Conservation (phyloP, 371 early-diverging fungal genomes). For the Syncephalastrum racemosum region DNA sequence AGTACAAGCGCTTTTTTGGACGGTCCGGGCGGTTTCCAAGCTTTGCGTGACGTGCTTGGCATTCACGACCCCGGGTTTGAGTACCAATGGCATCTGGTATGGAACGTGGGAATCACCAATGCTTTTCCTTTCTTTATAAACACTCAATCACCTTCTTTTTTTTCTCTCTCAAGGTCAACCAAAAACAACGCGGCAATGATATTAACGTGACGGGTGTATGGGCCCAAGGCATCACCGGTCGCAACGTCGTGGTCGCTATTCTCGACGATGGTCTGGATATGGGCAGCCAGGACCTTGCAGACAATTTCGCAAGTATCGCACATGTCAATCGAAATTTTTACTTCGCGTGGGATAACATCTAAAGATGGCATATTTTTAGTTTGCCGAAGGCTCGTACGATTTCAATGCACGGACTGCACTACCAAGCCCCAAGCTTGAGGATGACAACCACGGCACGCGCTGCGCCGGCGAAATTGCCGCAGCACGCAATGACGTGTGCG, state of each 20-base stretch:
- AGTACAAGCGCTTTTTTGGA: conserved; percentile 10
- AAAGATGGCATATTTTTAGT: conserved; percentile 41
- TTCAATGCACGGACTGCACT: conserved; percentile 78
- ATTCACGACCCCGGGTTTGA: conserved; percentile 80
- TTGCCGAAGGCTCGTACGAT: conserved; percentile 87
- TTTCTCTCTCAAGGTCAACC: conserved; percentile 61
- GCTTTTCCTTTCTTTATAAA: background rate
- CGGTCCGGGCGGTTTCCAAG: conserved; percentile 17
- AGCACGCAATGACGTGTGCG: conserved; percentile 84
- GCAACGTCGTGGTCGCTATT: conserved; percentile 83
- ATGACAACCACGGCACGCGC: conserved; percentile 95
- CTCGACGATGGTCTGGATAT: conserved; percentile 96
- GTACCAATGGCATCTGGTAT: conserved; percentile 46
- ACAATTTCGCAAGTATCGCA: conserved; percentile 75
- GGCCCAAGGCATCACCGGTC: conserved; percentile 90
- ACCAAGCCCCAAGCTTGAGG: conserved; percentile 75
- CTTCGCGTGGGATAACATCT: background rate
- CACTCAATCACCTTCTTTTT: background rate
- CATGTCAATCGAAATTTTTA: background rate
- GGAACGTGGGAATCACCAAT: background rate
- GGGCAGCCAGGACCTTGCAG: conserved; percentile 76
- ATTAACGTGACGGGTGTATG: conserved; percentile 93
- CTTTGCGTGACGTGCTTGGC: conserved; percentile 20
- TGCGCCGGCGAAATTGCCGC: conserved; percentile 98
- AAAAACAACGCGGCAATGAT: conserved; percentile 69